These are phyloP conservation scores for Tolypocladium guangdongense DNA, from an alignment of 2,329 filamentous ascomycete genomes.

Conservation along the genomic window DNA sequence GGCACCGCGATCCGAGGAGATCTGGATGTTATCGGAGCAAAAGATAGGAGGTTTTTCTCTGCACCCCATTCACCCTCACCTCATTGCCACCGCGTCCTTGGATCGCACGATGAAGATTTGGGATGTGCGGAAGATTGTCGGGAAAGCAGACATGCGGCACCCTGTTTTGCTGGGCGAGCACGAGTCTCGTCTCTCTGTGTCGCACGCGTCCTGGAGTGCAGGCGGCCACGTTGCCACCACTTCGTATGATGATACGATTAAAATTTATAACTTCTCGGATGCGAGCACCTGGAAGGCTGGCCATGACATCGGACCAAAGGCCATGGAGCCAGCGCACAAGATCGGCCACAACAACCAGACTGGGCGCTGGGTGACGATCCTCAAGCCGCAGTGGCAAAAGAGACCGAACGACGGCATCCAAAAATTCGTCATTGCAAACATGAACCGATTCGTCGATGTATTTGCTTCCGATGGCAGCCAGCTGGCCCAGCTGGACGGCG, in stretches of 20 bases:
- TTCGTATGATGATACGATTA: conserved; percentile 90
- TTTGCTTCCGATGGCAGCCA: conserved; percentile 76
- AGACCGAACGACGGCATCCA: conserved; percentile 68
- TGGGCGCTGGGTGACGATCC: conserved; percentile 79
- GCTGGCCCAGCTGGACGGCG: conserved; percentile 75
- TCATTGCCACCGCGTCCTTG: conserved; percentile 79
- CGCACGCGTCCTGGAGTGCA: conserved; percentile 81
- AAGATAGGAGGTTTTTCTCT: conserved; percentile 93
- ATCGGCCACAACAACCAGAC: conserved; percentile 93
- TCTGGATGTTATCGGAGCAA: conserved; percentile 73
- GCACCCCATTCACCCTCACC: conserved; percentile 68
- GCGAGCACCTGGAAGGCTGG: conserved; percentile 48
- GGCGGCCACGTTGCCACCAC: conserved; percentile 82
- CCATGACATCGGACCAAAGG: conserved; percentile 43
- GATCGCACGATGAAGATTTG: conserved; percentile 86
- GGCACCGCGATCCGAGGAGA: conserved; percentile 42
- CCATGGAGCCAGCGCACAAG: conserved; percentile 57
- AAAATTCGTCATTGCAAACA: conserved; percentile 88
- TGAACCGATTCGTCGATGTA: conserved; percentile 94
- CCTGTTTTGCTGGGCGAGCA: conserved; percentile 74
- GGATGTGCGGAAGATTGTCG: conserved; percentile 74
- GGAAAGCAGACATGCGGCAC: conserved; percentile 45
- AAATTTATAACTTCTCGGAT: conserved; percentile 71
- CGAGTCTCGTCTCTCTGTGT: conserved; percentile 72
- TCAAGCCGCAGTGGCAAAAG: conserved; percentile 79